A percentile compares a stretch with the other conserved stretches of the same genome.
These are phyloP conservation scores for Suhomyces kunorum DNA, from an alignment of 1,139 yeast genomes.

Conservation along the genomic window DNA sequence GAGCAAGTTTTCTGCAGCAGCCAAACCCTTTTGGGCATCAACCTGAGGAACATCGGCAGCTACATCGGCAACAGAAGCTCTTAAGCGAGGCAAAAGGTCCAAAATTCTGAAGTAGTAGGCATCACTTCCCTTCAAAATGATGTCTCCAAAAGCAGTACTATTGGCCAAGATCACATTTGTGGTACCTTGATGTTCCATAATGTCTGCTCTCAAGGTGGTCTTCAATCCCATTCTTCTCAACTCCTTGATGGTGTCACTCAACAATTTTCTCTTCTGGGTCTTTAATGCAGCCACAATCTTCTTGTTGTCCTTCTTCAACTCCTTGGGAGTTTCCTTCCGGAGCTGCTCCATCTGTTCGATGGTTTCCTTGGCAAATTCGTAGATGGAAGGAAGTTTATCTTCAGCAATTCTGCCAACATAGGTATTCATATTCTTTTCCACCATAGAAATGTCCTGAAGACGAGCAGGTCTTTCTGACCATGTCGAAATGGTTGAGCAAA, in stretches of 20 bases:
- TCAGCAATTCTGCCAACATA: slow-evolving; percentile 42
- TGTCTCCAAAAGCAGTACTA: slow-evolving; percentile 46
- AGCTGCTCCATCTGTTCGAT: slow-evolving; percentile 61
- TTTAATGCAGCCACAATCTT: slow-evolving; percentile 71
- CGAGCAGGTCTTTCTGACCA: slow-evolving; percentile 62
- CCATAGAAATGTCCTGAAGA: slow-evolving; percentile 49
- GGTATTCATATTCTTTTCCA: slow-evolving; percentile 57
- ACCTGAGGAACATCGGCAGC: slow-evolving; percentile 74
- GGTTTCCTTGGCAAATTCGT: slow-evolving; percentile 56
- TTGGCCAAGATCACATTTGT: slow-evolving; percentile 63
- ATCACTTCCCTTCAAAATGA: slow-evolving; percentile 52
- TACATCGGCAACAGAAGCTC: slow-evolving; percentile 61
- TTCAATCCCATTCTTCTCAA: slow-evolving; percentile 75
- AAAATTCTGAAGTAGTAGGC: slow-evolving; percentile 64
- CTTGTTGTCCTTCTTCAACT: slow-evolving; percentile 71
- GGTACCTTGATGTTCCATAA: slow-evolving; percentile 60
- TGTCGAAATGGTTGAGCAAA: slow-evolving; percentile 31
- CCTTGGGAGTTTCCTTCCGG: slow-evolving; percentile 74
- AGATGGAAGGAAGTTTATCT: slow-evolving; percentile 41
- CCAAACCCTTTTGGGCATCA: slow-evolving; percentile 76
- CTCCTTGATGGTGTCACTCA: slow-evolving; percentile 77
- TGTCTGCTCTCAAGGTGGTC: slow-evolving; percentile 63
- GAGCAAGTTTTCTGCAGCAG: slow-evolving; percentile 74
- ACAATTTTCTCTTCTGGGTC: slow-evolving; percentile 72
- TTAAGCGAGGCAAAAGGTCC: slow-evolving; percentile 77